phyloP scores from a whole-genome alignment of 768 basidiomycete species.

The Chiua virens region DNA sequence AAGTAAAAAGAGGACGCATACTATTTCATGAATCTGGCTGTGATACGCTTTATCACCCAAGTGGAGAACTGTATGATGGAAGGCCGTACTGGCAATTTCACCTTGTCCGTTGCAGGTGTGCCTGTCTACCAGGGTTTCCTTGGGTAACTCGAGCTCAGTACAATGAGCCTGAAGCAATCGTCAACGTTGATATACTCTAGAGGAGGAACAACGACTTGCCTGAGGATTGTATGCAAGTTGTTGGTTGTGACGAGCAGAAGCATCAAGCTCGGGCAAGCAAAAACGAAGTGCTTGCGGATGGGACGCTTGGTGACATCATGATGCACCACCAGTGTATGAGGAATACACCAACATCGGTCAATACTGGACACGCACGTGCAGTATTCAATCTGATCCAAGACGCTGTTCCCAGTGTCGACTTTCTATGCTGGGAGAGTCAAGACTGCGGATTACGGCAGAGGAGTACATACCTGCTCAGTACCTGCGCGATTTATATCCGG shows the following conservation, averaged over 20 bases:
- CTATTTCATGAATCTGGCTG: conserved; percentile 72
- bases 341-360: not conserved
- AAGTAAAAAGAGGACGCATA: conserved; percentile 21
- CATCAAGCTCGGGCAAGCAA: conserved; percentile 50
- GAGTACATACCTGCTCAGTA: conserved; percentile 41
- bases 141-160: conserved; percentile 54
- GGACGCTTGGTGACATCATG: conserved; percentile 40
- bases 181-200: too few species aligned
- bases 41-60: not conserved
- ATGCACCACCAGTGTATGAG: conserved; percentile 38
- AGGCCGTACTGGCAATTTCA: conserved; percentile 37
- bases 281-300: conserved; percentile 52
- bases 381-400: conserved; percentile 62
- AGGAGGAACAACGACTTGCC: too few species aligned
- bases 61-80: not conserved
- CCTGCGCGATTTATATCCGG: conserved; percentile 49
- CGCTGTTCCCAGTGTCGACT: conserved; percentile 44
- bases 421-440: conserved; percentile 37
- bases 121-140: conserved; percentile 49
- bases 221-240: conserved; percentile 47
- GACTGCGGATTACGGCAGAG: not conserved
- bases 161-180: too few species aligned
- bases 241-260: conserved; percentile 51
- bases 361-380: conserved; percentile 44
- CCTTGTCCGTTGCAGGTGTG: conserved; percentile 42